Conservation (phyloP, 306 rosid genomes). For the Citrullus amarus region DNA sequence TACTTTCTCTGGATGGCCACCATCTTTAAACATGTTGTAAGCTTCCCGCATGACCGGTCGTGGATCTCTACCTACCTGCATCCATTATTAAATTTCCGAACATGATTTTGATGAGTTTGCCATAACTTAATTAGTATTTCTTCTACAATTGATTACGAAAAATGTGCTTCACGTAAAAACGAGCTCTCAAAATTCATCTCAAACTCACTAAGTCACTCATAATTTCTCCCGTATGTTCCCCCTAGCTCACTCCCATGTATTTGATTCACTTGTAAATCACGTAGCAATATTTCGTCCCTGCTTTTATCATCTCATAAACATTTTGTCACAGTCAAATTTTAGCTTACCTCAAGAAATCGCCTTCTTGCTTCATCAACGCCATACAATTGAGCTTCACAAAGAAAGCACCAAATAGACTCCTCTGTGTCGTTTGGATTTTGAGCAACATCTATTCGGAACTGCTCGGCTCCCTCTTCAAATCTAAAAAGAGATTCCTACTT, state of each 20-base stretch:
- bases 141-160: background rate
- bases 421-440: slow-evolving; percentile 92
- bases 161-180: background rate
- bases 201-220: background rate
- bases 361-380: slow-evolving; percentile 71
- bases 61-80: slow-evolving; percentile 74
- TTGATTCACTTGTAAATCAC: background rate
- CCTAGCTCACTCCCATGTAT: too few relatives aligned
- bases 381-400: slow-evolving; percentile 79
- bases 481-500: slow-evolving; percentile 25
- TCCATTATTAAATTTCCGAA: slow-evolving; percentile 8
- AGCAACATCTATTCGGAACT: slow-evolving; percentile 85
- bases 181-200: background rate
- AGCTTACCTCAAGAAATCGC: slow-evolving; percentile 63
- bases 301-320: background rate
- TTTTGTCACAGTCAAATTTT: background rate
- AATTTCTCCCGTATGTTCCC: too few relatives aligned
- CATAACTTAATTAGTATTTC: background rate
- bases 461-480: slow-evolving; percentile 86
- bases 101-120: background rate
- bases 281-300: background rate
- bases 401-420: slow-evolving; percentile 92
- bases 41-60: slow-evolving; percentile 77
- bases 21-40: slow-evolving; percentile 70
- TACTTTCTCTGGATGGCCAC: slow-evolving; percentile 84